These are phyloP conservation scores for Myriangium duriaei DNA, from an alignment of 2,329 filamentous ascomycete species.

Conservation along the genomic window DNA sequence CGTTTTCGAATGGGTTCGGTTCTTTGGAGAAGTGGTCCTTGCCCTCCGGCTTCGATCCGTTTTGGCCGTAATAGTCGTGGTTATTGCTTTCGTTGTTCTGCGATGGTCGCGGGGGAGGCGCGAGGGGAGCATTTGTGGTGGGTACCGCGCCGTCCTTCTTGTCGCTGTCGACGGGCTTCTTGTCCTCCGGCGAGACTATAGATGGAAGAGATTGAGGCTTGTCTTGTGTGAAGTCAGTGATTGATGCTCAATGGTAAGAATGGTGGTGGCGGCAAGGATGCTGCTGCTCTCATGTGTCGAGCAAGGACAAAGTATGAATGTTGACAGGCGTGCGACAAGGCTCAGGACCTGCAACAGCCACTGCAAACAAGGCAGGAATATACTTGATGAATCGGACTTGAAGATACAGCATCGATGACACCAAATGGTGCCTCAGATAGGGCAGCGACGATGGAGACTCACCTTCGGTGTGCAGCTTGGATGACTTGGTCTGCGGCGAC, in stretches of 20 bases:
- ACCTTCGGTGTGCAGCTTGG: conserved; percentile 8
- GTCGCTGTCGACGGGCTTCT: conserved; percentile 16
- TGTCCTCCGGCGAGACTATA: conserved; percentile 24
- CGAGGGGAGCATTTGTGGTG: conserved; percentile 35
- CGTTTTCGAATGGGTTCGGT: conserved; percentile 94
- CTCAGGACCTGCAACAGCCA: too few species aligned
- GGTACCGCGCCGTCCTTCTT: conserved; percentile 17
- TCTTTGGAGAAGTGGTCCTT: conserved; percentile 56
- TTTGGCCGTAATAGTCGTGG: conserved; percentile 37
- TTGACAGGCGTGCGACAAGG: too few species aligned
- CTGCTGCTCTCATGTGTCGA: too few species aligned
- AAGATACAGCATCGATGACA: too few species aligned
- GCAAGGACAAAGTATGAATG: too few species aligned
- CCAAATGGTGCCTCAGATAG: too few species aligned
- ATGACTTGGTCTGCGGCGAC: conserved; percentile 7
- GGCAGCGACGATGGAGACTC: not conserved
- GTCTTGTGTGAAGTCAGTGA: conserved; percentile 5
- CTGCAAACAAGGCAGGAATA: too few species aligned
- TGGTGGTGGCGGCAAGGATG: too few species aligned
- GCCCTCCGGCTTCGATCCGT: conserved; percentile 17
- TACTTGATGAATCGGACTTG: too few species aligned
- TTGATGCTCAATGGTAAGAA: too few species aligned
- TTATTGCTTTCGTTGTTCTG: conserved; percentile 30
- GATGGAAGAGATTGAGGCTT: conserved; percentile 19
- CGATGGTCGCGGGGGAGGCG: conserved; percentile 38